Base-by-base conservation (phyloP, 2,329 filamentous ascomycete species). In the Botryotinia globosa region DNA sequence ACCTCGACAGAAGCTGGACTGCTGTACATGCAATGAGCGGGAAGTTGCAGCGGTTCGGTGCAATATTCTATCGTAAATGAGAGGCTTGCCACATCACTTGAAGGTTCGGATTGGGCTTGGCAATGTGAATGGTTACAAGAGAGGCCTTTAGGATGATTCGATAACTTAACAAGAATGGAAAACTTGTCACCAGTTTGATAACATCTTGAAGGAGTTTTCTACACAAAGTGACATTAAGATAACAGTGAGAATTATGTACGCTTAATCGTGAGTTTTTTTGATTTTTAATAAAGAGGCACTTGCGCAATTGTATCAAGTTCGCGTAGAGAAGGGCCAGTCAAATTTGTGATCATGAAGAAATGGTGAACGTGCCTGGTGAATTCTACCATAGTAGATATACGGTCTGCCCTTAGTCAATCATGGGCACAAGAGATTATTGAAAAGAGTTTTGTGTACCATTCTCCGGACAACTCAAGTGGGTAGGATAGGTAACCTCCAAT, bases 11-110 rank as follows among this genome's bases (percentile, higher is more conserved):
- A 32, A 14, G 9, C 3, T 45, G 5, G 18, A 22, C 61, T 22
- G 39, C 39, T 4, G 10, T 10, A 10, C 39, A 25, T n/a, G 7
- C 9, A 44, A 64, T 64, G 39, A 32, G n/a, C 18, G 25, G 10
- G 39, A 45, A 64, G 12, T 64, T 64, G n/a, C 39, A 64, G n/a
- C 61, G 45, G 39, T 64, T 64, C n/a, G 39, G 45, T 45, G 4
- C 18, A 25, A 32, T 10, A 45, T 64, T 45, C 39, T 8, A 64
- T 45, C 2, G n/a, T 4, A 12, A 32, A 1, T 29, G 18, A 32
- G 61, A n/a, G 6, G 16, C 0, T 44, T 39, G 12, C 22, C 4
- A 14, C n/a, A 64, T 8, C 61, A 22, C n/a, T 22, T 45, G 61
- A 45, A 32, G 42, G 39, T 45, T 32, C 3, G 9, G 3, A 8